phyloP scores from a whole-genome alignment of 768 basidiomycete species.

The Paxillus involutus region DNA sequence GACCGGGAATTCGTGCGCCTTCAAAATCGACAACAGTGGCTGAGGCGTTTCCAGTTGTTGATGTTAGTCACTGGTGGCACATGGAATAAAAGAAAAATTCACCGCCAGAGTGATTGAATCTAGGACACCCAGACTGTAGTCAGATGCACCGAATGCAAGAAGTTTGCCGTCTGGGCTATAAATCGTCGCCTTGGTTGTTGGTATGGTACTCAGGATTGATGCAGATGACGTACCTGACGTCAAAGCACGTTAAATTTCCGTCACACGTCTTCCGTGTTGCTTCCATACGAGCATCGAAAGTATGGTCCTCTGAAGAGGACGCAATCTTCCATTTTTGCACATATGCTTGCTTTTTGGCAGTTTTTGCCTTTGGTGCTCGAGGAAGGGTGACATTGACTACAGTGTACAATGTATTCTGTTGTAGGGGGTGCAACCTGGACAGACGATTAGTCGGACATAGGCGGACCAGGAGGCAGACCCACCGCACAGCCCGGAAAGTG shows the following conservation, averaged over 20 bases:
- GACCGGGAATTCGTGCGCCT: conserved; percentile 93
- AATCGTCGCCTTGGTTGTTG: conserved; percentile 3
- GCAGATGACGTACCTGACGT: conserved; percentile 66
- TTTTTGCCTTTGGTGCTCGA: conserved; percentile 55
- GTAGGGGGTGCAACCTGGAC: conserved; percentile 55
- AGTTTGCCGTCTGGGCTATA: conserved; percentile 76
- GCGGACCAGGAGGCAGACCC: conserved; percentile 7
- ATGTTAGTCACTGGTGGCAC: neutral
- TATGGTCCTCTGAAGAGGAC: conserved; percentile 57
- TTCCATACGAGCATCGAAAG: conserved; percentile 54
- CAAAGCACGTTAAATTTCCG: conserved; percentile 83
- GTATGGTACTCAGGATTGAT: conserved; percentile 2
- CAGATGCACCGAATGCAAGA: conserved; percentile 85
- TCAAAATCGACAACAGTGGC: conserved; percentile 86
- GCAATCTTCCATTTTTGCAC: conserved; percentile 72
- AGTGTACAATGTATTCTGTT: conserved; percentile 59
- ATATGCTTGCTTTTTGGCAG: conserved; percentile 57
- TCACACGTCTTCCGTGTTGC: conserved; percentile 73
- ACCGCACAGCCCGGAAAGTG: conserved; percentile 69
- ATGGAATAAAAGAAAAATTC: conserved; percentile 23
- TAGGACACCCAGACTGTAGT: conserved; percentile 80
- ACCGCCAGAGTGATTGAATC: conserved; percentile 80
- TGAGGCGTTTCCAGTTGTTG: conserved; percentile 31
- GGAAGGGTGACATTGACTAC: conserved; percentile 67
- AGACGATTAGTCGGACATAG: conserved; percentile 8